Percentiles rank a stretch among this genome's conserved stretches.
These are phyloP conservation scores for Pythium rishiriense DNA, from an alignment of 352 stramenopile species.

Conservation along the genomic window DNA sequence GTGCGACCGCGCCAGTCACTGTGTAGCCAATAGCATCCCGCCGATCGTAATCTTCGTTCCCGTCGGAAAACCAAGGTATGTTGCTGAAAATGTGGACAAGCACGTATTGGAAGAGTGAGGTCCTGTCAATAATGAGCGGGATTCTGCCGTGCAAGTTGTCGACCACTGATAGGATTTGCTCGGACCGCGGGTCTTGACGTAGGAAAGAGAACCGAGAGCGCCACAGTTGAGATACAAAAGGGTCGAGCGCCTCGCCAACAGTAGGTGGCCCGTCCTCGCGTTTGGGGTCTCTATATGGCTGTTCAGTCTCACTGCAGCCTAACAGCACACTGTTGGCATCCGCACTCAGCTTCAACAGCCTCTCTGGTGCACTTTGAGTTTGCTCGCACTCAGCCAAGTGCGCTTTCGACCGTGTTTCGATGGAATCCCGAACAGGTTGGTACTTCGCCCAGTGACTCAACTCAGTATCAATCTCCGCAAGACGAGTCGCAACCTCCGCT, in stretches of 20 bases:
- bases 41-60: slow-evolving; percentile 21
- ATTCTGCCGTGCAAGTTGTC: slow-evolving; percentile 40
- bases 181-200: background rate
- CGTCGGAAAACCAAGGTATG: slow-evolving; percentile 32
- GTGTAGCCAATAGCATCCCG: slow-evolving; percentile 17
- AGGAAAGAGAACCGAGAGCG: slow-evolving; percentile 42
- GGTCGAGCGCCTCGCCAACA: background rate
- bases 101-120: slow-evolving; percentile 43
- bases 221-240: slow-evolving; percentile 32
- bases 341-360: background rate
- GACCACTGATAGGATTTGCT: slow-evolving; percentile 23
- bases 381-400: background rate
- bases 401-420: background rate
- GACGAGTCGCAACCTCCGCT: background rate
- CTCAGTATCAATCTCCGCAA: slow-evolving; percentile 12
- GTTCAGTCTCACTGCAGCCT: background rate
- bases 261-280: background rate
- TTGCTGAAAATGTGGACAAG: slow-evolving; percentile 55
- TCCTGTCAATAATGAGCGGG: slow-evolving; percentile 45
- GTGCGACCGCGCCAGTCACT: slow-evolving; percentile 6
- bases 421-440: background rate
- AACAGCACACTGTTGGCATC: background rate
- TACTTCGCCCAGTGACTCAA: slow-evolving; percentile 18
- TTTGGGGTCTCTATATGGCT: background rate
- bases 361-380: background rate